phyloP scores from a whole-genome alignment of 2,329 filamentous ascomycete genomes.

The Mariannaea sp. region DNA sequence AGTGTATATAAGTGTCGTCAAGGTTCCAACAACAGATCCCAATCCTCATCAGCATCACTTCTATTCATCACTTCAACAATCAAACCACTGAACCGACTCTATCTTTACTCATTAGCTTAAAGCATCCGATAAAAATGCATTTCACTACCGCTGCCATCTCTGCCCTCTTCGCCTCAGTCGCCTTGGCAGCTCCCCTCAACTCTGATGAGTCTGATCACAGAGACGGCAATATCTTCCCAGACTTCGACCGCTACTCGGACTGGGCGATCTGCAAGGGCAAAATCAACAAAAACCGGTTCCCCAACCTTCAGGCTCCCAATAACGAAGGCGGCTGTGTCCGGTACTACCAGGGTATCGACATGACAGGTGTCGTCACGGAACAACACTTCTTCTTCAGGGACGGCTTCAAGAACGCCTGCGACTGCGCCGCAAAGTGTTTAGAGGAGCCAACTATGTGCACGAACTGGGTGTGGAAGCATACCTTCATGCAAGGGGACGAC shows the following conservation, averaged over 20 bases:
- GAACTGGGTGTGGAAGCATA: conserved; percentile 25
- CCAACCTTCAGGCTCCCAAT: conserved; percentile 15
- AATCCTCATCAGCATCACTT: too few species aligned
- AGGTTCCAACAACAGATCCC: too few species aligned
- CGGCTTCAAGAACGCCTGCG: conserved; percentile 10
- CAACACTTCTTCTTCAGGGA: conserved; percentile 19
- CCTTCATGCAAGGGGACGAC: conserved; percentile 6
- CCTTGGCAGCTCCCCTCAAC: too few species aligned
- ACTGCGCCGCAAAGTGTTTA: conserved; percentile 12
- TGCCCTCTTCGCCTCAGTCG: too few species aligned
- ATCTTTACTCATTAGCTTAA: too few species aligned
- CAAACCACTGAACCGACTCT: too few species aligned
- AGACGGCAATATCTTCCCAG: conserved; percentile 5
- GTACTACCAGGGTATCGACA: conserved; percentile 22
- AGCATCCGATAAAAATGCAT: too few species aligned
- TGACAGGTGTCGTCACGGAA: conserved; percentile 22
- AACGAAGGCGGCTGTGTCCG: conserved; percentile 19
- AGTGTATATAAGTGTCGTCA: too few species aligned
- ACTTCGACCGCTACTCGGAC: conserved; percentile 1
- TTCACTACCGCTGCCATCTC: too few species aligned
- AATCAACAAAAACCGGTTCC: conserved; percentile 18
- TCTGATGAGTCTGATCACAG: not conserved
- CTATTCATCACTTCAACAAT: too few species aligned
- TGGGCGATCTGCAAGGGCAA: conserved; percentile 17
- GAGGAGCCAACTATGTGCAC: not conserved